A percentile compares a stretch with the other conserved stretches of the same genome.
phyloP scores from a whole-genome alignment of 2,329 filamentous ascomycete species.

The Tolypocladium pustulatum region DNA sequence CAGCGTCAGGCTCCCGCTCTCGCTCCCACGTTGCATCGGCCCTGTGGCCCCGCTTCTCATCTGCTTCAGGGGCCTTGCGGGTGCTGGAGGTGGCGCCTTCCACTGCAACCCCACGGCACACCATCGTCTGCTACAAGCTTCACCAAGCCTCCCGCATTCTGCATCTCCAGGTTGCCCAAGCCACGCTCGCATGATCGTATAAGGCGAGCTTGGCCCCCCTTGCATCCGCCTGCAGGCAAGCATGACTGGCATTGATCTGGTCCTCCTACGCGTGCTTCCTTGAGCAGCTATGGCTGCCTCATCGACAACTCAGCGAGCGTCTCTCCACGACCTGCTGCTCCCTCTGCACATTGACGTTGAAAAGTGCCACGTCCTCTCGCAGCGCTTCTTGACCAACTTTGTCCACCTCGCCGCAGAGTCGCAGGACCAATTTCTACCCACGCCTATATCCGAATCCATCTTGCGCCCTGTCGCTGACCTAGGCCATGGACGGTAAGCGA shows the following conservation, averaged over 20 bases:
- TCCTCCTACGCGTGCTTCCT: background rate
- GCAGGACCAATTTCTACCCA: slow-evolving; percentile 45
- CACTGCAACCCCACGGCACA: background rate
- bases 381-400: slow-evolving; percentile 36
- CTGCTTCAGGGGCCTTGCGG: background rate
- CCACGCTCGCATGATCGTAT: background rate
- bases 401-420: slow-evolving; percentile 40
- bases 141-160: background rate
- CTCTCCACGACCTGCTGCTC: slow-evolving; percentile 34
- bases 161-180: background rate
- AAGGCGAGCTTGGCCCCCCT: background rate
- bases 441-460: slow-evolving; percentile 50
- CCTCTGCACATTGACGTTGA: slow-evolving; percentile 38
- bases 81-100: background rate
- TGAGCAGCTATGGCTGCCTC: slow-evolving; percentile 12
- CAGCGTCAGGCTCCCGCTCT: background rate
- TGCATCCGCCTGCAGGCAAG: background rate
- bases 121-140: background rate
- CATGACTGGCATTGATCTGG: background rate
- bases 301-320: slow-evolving; percentile 1
- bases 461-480: slow-evolving; percentile 34
- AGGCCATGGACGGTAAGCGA: slow-evolving; percentile 37
- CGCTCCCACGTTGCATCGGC: slow-evolving; percentile 5
- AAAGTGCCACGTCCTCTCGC: slow-evolving; percentile 35
- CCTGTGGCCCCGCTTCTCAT: background rate